Conservation (phyloP, 306 rosid genomes). For the Dalbergia cultrata region DNA sequence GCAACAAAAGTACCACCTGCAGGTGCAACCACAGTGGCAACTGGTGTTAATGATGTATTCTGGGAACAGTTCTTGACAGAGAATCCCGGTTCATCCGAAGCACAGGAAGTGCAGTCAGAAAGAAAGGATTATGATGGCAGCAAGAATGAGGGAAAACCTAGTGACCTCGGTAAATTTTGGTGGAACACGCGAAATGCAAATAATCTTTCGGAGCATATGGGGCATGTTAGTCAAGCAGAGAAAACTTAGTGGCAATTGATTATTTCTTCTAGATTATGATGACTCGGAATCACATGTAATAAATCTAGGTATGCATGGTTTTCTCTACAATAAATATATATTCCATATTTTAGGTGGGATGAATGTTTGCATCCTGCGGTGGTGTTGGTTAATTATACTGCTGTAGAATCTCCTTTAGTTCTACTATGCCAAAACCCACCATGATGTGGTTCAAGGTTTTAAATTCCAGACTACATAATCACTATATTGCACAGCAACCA, state of each 20-base stretch:
- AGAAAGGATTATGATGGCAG: constrained; percentile 63
- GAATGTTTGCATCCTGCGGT: constrained; percentile 22
- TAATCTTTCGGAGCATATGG: constrained; percentile 80
- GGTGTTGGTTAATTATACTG: constrained; percentile 21
- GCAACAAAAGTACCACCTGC: constrained; percentile 60
- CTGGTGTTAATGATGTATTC: constrained; percentile 87
- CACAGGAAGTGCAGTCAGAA: constrained; percentile 79
- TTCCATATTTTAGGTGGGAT: constrained; percentile 34
- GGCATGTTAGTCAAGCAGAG: constrained; percentile 79
- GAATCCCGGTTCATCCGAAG: constrained; percentile 85
- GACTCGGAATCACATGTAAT: constrained; percentile 54
- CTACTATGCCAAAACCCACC: constrained; percentile 30
- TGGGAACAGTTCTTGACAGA: constrained; percentile 99
- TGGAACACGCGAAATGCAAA: constrained; percentile 71
- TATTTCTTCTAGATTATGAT: constrained; percentile 55
- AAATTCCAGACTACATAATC: background rate
- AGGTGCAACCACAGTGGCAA: constrained; percentile 47
- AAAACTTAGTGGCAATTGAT: constrained; percentile 65
- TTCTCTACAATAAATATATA: constrained; percentile 42
- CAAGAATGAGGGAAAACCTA: constrained; percentile 66
- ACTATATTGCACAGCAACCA: background rate
- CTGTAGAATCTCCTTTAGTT: constrained; percentile 36
- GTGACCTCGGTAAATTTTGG: constrained; percentile 66
- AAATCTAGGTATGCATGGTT: constrained; percentile 58
- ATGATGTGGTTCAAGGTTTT: constrained; percentile 29